Conservation (phyloP, 2,329 filamentous ascomycete genomes). For the Trematosphaeria pertusa region DNA sequence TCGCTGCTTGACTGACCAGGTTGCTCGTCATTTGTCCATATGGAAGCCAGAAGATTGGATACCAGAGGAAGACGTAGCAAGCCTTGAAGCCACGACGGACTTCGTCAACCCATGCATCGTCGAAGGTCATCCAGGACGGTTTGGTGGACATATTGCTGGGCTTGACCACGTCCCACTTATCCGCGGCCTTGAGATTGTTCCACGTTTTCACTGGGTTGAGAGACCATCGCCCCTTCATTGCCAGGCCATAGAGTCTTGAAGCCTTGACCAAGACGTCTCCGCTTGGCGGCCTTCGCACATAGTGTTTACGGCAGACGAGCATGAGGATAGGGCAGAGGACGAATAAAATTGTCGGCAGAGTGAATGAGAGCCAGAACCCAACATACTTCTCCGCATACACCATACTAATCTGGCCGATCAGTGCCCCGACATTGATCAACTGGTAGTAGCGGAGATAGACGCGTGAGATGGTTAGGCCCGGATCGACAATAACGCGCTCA, state of each 20-base stretch:
- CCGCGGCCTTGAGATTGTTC: constrained; percentile 54
- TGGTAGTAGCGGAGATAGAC: constrained; percentile 76
- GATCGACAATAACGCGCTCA: constrained; percentile 72
- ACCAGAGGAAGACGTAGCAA: constrained; percentile 58
- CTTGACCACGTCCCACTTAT: constrained; percentile 60
- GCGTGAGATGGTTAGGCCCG: constrained; percentile 68
- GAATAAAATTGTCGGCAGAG: constrained; percentile 70
- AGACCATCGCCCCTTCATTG: constrained; percentile 67
- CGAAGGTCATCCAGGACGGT: constrained; percentile 78
- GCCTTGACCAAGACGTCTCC: constrained; percentile 76
- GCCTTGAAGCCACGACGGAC: constrained; percentile 35
- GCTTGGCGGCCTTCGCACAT: constrained; percentile 62
- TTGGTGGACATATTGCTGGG: constrained; percentile 65
- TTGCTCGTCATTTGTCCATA: constrained; percentile 72
- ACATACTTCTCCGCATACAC: constrained; percentile 77
- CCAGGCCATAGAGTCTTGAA: constrained; percentile 63
- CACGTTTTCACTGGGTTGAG: constrained; percentile 61
- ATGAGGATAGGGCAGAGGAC: constrained; percentile 64
- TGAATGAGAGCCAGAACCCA: constrained; percentile 74
- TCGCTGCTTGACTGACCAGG: constrained; percentile 59
- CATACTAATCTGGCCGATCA: constrained; percentile 69
- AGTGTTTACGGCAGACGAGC: constrained; percentile 42
- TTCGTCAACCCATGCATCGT: constrained; percentile 77
- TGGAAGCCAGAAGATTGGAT: constrained; percentile 56
- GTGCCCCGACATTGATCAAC: constrained; percentile 71